Evolutionary conservation across 805 yeast genomes (phyloP), one percentile per base, ranked within the genome.

Genomic region (Saturnispora besseyi): DNA sequence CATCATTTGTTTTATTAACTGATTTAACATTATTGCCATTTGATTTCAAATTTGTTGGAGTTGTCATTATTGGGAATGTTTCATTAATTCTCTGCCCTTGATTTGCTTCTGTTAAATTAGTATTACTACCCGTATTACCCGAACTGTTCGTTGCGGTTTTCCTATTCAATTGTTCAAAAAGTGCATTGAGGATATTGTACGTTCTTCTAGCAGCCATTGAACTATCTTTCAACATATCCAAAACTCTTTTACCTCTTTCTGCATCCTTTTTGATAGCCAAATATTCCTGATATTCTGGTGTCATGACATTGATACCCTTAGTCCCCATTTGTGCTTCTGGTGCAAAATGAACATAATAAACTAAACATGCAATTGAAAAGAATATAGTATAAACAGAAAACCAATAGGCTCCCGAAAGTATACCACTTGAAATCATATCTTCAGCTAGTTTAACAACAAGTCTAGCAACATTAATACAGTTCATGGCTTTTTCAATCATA

Each of bases 331-430:
- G 58, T 10, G 55, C 44, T 12, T 65, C 61, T 11, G 72, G 70
- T 6, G 70, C 69, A 57, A 66, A 68, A 63, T 86, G 91, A 50
- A 79, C 84, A 62, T 88, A 87, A 59, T 83, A 87, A 15, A 87
- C 84, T 57, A 88, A 71, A 60, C 95, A 85, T 0, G 96, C 95
- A 52, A 88, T 88, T 2, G 95, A 82, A 66, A 87, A 87, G 63
- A 88, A 89, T 5, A 89, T 83, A 0, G 96, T 87, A 63, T 89
- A 89, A 60, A 86, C 84, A 6, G 93, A 81, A 61, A 87, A 89
- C 96, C 96, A 88, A 61, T 89, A 90, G 2, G 93, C 85, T 0
- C 96, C 96, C 55, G 82, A 78, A 37, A 89, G 69, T 64, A 87
- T 72, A 51, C 82, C 74, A 54, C 81, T 78, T 55, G 78, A 75